Base-by-base conservation (phyloP, 305 asterid genomes). In the Solanum aculeatissimum region DNA sequence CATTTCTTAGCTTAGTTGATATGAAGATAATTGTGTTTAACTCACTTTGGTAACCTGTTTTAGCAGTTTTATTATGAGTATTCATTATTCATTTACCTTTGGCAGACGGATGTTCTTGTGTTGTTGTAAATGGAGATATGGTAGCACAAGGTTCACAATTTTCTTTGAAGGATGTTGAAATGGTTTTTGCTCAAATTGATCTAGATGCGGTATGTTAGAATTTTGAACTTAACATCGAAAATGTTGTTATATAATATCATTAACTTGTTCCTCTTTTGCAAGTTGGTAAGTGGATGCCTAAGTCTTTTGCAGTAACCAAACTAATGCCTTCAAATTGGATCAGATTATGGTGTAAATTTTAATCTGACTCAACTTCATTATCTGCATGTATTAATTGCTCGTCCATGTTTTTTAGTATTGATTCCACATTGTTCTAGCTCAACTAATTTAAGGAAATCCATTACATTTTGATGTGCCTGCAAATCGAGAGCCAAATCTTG, bases 101-200 rank as follows among this genome's bases (percentile, higher is more conserved):
- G 84, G 85, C 96, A 97, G 99, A 97, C 92, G 99, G 99, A 87
- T 97, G 99, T 79, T 86, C 98, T 85, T 94, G 98, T 89, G 84
- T 97, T 88, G 97, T 97, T 85, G 97, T 97, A 75, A 97, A 97
- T 68, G 99, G 98, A 86, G 98, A 97, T 88, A 91, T 94, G 89
- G 95, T 97, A 87, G 98, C 98, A 69, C 98, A 95, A 89, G 97
- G 98, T 80, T 92, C 99, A 81, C 98, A 95, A 83, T 97, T 97
- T 89, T 97, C 99, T 62, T 85, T 95, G 89, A 94, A 92, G 91
- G 99, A 95, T 90, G 98, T 97, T 45, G 99, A 97, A 88, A 55
- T 97, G 95, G 94, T 92, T 80, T 92, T 97, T 92, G 98, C 99
- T 82, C 95, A 95, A 90, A 91, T 97, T 70, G 99, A 97, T 89